These are phyloP conservation scores for Cynanchum wilfordii DNA, from an alignment of 257 asterid species.

Conservation along the genomic window DNA sequence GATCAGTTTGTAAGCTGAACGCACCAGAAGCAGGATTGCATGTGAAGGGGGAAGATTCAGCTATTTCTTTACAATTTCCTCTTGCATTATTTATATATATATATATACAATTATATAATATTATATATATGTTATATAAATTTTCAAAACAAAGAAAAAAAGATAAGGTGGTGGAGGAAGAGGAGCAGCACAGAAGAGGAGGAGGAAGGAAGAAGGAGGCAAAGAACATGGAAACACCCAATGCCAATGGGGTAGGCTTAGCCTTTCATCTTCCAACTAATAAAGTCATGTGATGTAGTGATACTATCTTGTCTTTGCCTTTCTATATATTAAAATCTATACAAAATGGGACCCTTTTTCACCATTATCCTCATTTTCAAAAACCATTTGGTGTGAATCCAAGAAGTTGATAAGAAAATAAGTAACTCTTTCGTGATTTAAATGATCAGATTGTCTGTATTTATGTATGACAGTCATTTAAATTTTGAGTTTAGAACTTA, in stretches of 20 bases:
- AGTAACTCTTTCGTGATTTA: too few species aligned
- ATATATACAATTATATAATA: too few species aligned
- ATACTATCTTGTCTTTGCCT: slow-evolving; percentile 43
- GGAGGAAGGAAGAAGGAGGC: slow-evolving; percentile 9
- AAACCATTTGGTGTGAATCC: slow-evolving; percentile 21
- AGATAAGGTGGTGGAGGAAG: not conserved
- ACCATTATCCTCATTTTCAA: slow-evolving; percentile 13
- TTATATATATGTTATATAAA: too few species aligned
- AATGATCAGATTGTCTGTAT: slow-evolving; percentile 3
- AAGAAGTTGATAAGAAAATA: too few species aligned
- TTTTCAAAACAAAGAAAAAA: not conserved
- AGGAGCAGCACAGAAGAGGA: slow-evolving; percentile 4
- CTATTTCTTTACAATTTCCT: slow-evolving; percentile 18
- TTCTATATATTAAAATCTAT: slow-evolving; percentile 1
- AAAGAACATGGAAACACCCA: slow-evolving; percentile 62
- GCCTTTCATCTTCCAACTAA: slow-evolving; percentile 43
- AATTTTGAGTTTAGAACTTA: too few species aligned
- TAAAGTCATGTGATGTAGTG: slow-evolving; percentile 50
- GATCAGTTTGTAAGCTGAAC: slow-evolving; percentile 32
- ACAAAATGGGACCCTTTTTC: slow-evolving; percentile 32
- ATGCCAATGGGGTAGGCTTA: slow-evolving; percentile 39
- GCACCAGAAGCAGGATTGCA: slow-evolving; percentile 38
- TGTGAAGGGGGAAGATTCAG: slow-evolving; percentile 48
- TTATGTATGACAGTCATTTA: too few species aligned
- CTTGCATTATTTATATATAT: slow-evolving; percentile 5